Evolutionary conservation across 495 filamentous ascomycete species (phyloP).

Genomic region (Margaritispora aquatica): DNA sequence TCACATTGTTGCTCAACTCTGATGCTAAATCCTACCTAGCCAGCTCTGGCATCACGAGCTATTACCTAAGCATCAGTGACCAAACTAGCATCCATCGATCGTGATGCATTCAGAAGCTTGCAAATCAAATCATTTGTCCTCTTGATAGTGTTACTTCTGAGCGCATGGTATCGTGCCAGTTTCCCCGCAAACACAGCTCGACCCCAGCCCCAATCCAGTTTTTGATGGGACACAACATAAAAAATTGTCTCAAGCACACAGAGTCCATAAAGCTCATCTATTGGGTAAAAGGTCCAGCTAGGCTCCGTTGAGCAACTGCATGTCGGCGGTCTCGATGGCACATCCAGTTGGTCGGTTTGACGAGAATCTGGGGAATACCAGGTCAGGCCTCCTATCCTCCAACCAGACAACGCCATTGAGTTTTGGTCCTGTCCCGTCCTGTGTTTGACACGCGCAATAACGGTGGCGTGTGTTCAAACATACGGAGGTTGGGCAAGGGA

Average conservation of each 20-base stretch:
- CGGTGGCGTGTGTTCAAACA: neutral
- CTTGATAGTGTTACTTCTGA: neutral
- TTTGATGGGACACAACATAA: too few species aligned
- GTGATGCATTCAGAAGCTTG: neutral
- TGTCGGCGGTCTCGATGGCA: neutral
- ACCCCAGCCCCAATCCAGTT: neutral
- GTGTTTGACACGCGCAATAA: conserved; percentile 5
- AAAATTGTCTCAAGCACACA: too few species aligned
- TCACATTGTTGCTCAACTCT: too few species aligned
- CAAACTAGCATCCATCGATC: too few species aligned
- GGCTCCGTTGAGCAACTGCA: neutral
- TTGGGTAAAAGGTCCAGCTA: neutral
- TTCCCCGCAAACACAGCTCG: neutral
- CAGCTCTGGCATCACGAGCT: too few species aligned
- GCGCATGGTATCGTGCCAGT: neutral
- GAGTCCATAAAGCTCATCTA: conserved; percentile 7
- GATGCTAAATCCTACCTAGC: too few species aligned
- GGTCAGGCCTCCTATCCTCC: too few species aligned
- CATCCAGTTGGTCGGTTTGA: conserved; percentile 1
- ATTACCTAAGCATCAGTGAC: too few species aligned
- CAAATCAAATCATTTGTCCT: neutral
- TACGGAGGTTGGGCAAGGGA: too few species aligned
- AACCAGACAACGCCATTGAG: neutral
- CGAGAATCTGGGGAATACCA: conserved; percentile 13
- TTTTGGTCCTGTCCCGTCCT: neutral